These are phyloP conservation scores for Piper betle DNA, from an alignment of 164 flowering plant genomes.

Conservation along the genomic window DNA sequence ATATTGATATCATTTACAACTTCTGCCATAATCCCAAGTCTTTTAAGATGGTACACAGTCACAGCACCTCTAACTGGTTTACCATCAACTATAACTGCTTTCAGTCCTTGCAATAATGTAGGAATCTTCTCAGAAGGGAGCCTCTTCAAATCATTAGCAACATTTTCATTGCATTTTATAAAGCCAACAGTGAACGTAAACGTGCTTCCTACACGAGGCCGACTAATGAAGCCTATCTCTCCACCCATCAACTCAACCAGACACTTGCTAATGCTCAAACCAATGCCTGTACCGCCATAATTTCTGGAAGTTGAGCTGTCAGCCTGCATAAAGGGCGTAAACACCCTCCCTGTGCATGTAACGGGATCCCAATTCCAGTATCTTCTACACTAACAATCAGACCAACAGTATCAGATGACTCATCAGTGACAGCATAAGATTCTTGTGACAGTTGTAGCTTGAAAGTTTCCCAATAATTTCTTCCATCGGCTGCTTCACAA, in stretches of 20 bases:
- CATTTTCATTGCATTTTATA: slow-evolving; percentile 31
- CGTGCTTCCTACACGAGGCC: slow-evolving; percentile 78
- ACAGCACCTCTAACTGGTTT: slow-evolving; percentile 81
- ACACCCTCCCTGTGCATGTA: slow-evolving; percentile 59
- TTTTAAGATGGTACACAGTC: slow-evolving; percentile 69
- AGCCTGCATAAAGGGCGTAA: slow-evolving; percentile 92
- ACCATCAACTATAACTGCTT: slow-evolving; percentile 65
- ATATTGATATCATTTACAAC: slow-evolving; percentile 29
- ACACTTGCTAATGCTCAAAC: slow-evolving; percentile 86
- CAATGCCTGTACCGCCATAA: slow-evolving; percentile 92
- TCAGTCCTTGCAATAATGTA: slow-evolving; percentile 47
- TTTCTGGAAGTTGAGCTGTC: slow-evolving; percentile 88
- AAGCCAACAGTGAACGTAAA: slow-evolving; percentile 66
- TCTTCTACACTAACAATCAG: slow-evolving; percentile 75
- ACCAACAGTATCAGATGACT: slow-evolving; percentile 31
- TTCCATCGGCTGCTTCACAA: slow-evolving; percentile 61
- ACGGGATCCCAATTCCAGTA: slow-evolving; percentile 86
- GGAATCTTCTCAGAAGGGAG: slow-evolving; percentile 37
- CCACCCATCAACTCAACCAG: slow-evolving; percentile 91
- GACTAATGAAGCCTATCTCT: slow-evolving; percentile 60
- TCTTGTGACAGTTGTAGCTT: slow-evolving; percentile 31
- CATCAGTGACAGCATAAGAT: slow-evolving; percentile 11
- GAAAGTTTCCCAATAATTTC: slow-evolving; percentile 51
- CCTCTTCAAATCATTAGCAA: slow-evolving; percentile 22
- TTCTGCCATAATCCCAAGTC: slow-evolving; percentile 67